A percentile compares a stretch with the other conserved stretches of the same genome.
phyloP scores from a whole-genome alignment of 371 early-diverging fungal species.

The Mortierella sp. region DNA sequence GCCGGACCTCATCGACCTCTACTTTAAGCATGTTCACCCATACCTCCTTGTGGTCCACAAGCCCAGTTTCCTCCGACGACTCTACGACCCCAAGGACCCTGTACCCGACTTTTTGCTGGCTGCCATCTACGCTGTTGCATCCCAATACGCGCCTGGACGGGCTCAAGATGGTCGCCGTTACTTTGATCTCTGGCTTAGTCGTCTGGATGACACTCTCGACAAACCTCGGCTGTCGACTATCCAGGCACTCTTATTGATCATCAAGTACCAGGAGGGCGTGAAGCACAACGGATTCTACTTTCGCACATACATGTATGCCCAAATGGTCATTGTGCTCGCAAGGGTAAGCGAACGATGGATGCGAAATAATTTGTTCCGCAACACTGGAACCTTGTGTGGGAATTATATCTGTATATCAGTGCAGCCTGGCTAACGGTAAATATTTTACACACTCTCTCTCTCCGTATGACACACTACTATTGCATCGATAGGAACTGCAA shows the following conservation, averaged over 20 bases:
- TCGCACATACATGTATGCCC: constrained; percentile 58
- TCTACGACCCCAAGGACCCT: constrained; percentile 61
- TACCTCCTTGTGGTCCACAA: constrained; percentile 70
- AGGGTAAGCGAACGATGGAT: constrained; percentile 55
- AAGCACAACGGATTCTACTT: constrained; percentile 60
- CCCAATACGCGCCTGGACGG: constrained; percentile 59
- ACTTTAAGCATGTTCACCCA: constrained; percentile 70
- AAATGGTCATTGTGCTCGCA: constrained; percentile 62
- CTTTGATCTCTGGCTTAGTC: constrained; percentile 48
- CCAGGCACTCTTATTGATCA: constrained; percentile 53
- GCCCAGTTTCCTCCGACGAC: constrained; percentile 63
- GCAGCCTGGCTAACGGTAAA: not conserved
- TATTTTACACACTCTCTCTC: not conserved
- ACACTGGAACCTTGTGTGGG: not conserved
- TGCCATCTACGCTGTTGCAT: constrained; percentile 66
- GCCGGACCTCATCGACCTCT: constrained; percentile 56
- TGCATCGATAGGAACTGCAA: constrained; percentile 43
- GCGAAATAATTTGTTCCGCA: not conserved
- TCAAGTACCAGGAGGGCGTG: constrained; percentile 56
- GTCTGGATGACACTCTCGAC: constrained; percentile 57
- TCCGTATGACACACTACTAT: no score
- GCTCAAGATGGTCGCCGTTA: constrained; percentile 48
- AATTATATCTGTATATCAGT: not conserved
- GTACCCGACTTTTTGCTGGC: constrained; percentile 63
- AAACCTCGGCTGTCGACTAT: constrained; percentile 57